Evolutionary conservation across 2,329 filamentous ascomycete species (phyloP).

Genomic region (Claviceps arundinis): DNA sequence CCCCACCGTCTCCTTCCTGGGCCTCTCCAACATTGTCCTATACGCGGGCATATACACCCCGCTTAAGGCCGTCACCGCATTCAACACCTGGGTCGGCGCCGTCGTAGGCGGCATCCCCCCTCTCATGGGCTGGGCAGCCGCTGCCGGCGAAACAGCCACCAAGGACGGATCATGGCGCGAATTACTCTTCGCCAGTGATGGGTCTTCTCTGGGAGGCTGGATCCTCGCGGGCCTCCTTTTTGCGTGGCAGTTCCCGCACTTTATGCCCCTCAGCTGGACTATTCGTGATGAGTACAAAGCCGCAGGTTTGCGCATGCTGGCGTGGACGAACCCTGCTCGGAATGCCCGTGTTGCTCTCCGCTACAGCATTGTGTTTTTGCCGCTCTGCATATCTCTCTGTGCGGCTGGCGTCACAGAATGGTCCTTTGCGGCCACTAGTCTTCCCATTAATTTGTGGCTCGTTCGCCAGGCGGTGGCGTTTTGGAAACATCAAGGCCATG

Average conservation of each 20-base stretch:
- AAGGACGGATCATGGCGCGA: constrained; percentile 64
- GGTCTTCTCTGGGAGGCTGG: constrained; percentile 66
- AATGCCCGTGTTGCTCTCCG: constrained; percentile 80
- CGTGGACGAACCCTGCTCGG: constrained; percentile 72
- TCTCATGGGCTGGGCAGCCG: constrained; percentile 95
- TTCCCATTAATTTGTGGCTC: constrained; percentile 78
- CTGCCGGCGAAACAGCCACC: constrained; percentile 75
- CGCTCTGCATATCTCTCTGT: constrained; percentile 71
- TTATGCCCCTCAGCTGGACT: constrained; percentile 82
- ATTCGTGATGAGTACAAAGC: constrained; percentile 81
- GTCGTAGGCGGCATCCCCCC: constrained; percentile 88
- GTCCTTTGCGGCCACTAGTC: constrained; percentile 69
- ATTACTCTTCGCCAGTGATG: constrained; percentile 54
- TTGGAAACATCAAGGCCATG: constrained; percentile 64
- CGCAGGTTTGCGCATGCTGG: constrained; percentile 58
- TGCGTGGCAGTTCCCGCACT: constrained; percentile 97
- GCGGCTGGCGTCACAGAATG: constrained; percentile 72
- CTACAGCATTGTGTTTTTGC: constrained; percentile 76
- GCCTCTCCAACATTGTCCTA: constrained; percentile 69
- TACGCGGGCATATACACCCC: constrained; percentile 92
- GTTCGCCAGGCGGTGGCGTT: constrained; percentile 66
- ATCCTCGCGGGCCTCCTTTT: constrained; percentile 73
- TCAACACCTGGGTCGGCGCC: constrained; percentile 93
- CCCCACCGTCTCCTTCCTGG: constrained; percentile 78
- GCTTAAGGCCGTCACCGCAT: constrained; percentile 69